These are phyloP conservation scores for Aspergillus cristatus DNA, from an alignment of 495 filamentous ascomycete genomes.

Conservation along the genomic window DNA sequence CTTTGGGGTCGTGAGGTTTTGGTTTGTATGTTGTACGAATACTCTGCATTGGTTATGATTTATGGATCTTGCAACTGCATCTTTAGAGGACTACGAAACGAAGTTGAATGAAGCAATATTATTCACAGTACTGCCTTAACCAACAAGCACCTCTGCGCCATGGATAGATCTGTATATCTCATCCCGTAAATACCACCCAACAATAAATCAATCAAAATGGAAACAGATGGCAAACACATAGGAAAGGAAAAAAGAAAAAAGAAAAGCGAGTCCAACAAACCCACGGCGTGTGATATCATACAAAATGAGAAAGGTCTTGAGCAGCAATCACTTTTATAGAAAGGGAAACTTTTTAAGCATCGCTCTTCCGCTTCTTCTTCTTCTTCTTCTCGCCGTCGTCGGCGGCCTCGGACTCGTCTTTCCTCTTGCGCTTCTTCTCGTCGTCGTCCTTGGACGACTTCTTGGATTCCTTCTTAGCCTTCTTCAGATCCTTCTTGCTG, in stretches of 20 bases:
- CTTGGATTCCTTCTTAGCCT: slow-evolving; percentile 56
- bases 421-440: slow-evolving; percentile 49
- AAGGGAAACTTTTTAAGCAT: slow-evolving; percentile 21
- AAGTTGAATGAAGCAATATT: not conserved
- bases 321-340: no score
- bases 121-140: slow-evolving; percentile 11
- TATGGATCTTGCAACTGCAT: no score
- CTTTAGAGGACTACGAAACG: no score
- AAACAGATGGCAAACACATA: slow-evolving; percentile 24
- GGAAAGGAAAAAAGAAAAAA: slow-evolving; percentile 21
- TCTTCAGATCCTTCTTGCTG: slow-evolving; percentile 71
- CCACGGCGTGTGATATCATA: slow-evolving; percentile 40
- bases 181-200: slow-evolving; percentile 39
- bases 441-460: slow-evolving; percentile 40
- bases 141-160: slow-evolving; percentile 26
- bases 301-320: no score
- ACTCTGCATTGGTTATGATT: no score
- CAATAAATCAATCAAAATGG: no score
- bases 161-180: slow-evolving; percentile 25
- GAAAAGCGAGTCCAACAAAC: no score
- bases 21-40: no score
- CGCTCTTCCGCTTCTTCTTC: slow-evolving; percentile 51
- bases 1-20: no score
- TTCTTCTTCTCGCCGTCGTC: slow-evolving; percentile 43
- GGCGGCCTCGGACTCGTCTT: slow-evolving; percentile 35